Evolutionary conservation across 352 stramenopile species (phyloP), one percentile per base, ranked within the genome.

Genomic region (Pythium oligandrum): DNA sequence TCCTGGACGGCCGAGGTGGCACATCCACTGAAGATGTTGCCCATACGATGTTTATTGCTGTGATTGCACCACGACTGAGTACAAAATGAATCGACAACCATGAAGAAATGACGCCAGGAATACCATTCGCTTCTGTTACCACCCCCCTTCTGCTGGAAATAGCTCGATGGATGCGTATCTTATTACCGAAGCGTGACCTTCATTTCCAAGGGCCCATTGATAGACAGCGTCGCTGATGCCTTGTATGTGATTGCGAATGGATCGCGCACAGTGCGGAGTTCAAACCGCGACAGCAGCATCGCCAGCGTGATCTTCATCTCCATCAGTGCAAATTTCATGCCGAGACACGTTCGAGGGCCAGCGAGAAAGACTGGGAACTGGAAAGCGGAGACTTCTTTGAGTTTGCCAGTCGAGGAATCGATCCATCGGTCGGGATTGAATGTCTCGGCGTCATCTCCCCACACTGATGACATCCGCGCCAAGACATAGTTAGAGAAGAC

Each of bases 391-490:
- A 86, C 53, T 37, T 68, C 54, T 4, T 68, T 68, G 26, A 78
- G 49, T 37, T 78, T 85, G 17, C 66, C 59, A 0, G 66, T 82
- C 2, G 46, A 48, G 0, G 32, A 26, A 7, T 88, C 74, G 40
- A 93, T 70, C 70, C 75, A 92, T 2, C 84, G 68, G 35, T 92
- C 78, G 1, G 83, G 83, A 44, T 78, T 80, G 52, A 84, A 89
- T 44, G 80, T 67, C 1, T 59, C 47, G 1, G 65, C 78, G 51
- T 94, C 82, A 0, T 73, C 53, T 1, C 78, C 80, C 80, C 84
- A 93, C 1, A 91, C 56, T 39, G 57, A 75, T n/a, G 63, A 40
- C 44, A 85, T 71, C 2, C 79, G 69, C 0, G 71, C 78, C 45
- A 88, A 81, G 6, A 68, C 64, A 51, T 88, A 95, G 31, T 78